phyloP scores from a whole-genome alignment of 2,329 filamentous ascomycete genomes.

The Stemphylium lycopersici region DNA sequence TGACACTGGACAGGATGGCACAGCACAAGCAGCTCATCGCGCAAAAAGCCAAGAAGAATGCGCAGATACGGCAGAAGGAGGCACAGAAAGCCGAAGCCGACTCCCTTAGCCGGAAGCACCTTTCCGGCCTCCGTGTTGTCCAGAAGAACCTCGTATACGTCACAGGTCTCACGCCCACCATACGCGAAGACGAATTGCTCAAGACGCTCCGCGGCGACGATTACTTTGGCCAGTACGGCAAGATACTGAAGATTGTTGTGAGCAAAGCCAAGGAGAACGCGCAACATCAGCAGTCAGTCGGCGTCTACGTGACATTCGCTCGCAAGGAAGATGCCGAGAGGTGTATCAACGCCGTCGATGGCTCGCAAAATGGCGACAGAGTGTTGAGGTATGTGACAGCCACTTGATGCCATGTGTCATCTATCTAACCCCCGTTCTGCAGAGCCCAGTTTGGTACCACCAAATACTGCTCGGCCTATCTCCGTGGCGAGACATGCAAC shows the following conservation, averaged over 20 bases:
- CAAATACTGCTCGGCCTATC: constrained; percentile 97
- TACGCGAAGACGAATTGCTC: constrained; percentile 89
- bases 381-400: constrained; percentile 68
- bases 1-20: constrained; percentile 62
- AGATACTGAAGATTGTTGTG: constrained; percentile 98
- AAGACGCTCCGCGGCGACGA: constrained; percentile 88
- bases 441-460: constrained; percentile 84
- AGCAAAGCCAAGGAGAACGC: constrained; percentile 86
- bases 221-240: constrained; percentile 98
- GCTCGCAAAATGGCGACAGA: constrained; percentile 87
- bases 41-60: constrained; percentile 91
- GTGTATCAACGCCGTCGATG: constrained; percentile 92
- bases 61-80: constrained; percentile 89
- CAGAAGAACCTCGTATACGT: constrained; percentile 99
- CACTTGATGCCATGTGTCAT: background rate
- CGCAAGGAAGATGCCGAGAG: constrained; percentile 86
- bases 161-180: constrained; percentile 88
- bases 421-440: constrained; percentile 24
- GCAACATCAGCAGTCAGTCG: constrained; percentile 79
- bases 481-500: constrained; percentile 91
- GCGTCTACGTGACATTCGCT: constrained; percentile 98
- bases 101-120: constrained; percentile 91
- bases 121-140: constrained; percentile 92
- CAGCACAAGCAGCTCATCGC: constrained; percentile 76
- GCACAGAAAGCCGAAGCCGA: constrained; percentile 96